These are phyloP conservation scores for Pelargonium australe DNA, from an alignment of 441 rosid genomes.

Conservation along the genomic window DNA sequence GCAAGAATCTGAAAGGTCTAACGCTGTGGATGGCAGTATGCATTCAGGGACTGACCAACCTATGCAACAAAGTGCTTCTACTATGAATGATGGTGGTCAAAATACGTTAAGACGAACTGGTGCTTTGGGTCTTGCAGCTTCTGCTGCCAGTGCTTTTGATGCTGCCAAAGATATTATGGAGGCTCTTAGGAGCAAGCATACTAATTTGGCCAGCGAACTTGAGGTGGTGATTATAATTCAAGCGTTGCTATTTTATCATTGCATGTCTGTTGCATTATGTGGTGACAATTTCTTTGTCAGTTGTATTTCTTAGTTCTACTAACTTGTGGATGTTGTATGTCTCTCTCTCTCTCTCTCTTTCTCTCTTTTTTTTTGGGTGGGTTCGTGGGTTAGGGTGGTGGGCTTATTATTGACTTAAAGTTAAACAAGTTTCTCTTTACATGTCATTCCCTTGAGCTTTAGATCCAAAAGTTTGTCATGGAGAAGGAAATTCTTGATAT, in stretches of 20 bases:
- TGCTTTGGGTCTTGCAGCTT: slow-evolving; percentile 55
- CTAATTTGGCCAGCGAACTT: slow-evolving; percentile 89
- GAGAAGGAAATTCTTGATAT: too few species aligned
- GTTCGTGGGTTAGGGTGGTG: too few species aligned
- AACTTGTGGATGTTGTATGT: neutral
- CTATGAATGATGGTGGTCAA: slow-evolving; percentile 57
- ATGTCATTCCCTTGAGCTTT: neutral
- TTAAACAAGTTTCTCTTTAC: too few species aligned
- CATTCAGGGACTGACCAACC: slow-evolving; percentile 67
- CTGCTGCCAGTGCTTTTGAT: slow-evolving; percentile 87
- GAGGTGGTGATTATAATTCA: slow-evolving; percentile 54
- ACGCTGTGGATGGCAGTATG: slow-evolving; percentile 44
- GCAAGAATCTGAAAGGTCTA: slow-evolving; percentile 74
- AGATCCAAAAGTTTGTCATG: neutral
- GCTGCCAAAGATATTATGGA: slow-evolving; percentile 99
- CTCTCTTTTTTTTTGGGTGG: too few species aligned
- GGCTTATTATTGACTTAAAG: too few species aligned
- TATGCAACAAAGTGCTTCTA: slow-evolving; percentile 59
- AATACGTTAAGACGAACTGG: slow-evolving; percentile 54
- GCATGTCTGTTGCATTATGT: neutral
- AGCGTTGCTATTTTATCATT: neutral
- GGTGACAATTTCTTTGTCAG: too few species aligned
- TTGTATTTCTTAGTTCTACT: neutral
- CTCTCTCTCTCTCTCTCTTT: too few species aligned
- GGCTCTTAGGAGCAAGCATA: slow-evolving; percentile 89